A percentile compares a stretch with the other conserved stretches of the same genome.
These are phyloP conservation scores for Sordaria brevicollis DNA, from an alignment of 495 filamentous ascomycete genomes.

Conservation along the genomic window DNA sequence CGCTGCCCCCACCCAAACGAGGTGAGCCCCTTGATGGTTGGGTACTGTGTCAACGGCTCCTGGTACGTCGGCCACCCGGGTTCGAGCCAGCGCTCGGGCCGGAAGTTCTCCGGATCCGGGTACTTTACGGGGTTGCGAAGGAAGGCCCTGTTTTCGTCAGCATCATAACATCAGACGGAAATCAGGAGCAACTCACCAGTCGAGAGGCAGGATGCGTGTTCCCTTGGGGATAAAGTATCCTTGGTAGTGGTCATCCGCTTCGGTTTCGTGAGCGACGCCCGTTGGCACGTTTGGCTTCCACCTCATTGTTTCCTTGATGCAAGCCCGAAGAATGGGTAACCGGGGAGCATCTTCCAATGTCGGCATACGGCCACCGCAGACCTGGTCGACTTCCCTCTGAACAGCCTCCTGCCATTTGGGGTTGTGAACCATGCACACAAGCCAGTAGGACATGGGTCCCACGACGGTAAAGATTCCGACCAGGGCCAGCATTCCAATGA, in stretches of 20 bases:
- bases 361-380: constrained; percentile 31
- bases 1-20: constrained; percentile 53
- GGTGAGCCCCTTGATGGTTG: constrained; percentile 34
- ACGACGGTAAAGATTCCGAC: constrained; percentile 36
- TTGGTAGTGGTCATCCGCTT: constrained; percentile 30
- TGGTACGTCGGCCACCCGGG: constrained; percentile 43
- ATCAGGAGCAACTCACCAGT: constrained; percentile 23
- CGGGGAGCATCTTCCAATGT: constrained; percentile 30
- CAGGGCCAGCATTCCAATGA: constrained; percentile 31
- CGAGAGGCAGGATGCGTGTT: constrained; percentile 38
- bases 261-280: constrained; percentile 33
- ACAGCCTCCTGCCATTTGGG: constrained; percentile 29
- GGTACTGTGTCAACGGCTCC: constrained; percentile 32
- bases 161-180: neutral
- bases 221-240: constrained; percentile 37
- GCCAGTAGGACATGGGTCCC: constrained; percentile 31
- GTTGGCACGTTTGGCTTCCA: constrained; percentile 44
- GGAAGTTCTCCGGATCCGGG: constrained; percentile 40
- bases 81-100: constrained; percentile 41
- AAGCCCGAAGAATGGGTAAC: constrained; percentile 39
- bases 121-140: constrained; percentile 34
- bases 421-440: constrained; percentile 31
- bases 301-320: constrained; percentile 37
- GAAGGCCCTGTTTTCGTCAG: constrained; percentile 17
- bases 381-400: constrained; percentile 44